Evolutionary conservation across 345 rosid genomes (phyloP).

Genomic region (Salix udensis): DNA sequence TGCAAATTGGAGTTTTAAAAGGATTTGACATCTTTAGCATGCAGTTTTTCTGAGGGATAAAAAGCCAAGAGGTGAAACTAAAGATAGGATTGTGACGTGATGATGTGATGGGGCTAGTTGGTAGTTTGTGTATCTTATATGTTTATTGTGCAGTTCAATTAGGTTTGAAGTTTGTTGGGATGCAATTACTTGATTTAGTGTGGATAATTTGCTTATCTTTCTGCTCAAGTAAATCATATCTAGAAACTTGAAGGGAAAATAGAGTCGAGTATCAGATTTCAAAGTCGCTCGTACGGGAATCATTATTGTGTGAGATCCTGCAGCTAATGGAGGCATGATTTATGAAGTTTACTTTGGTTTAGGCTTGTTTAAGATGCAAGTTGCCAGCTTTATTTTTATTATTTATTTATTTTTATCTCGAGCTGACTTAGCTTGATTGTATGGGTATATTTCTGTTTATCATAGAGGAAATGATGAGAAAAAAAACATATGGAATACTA

Average conservation of each 20-base stretch:
- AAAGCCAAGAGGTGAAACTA: not conserved
- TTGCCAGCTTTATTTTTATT: too few relatives aligned
- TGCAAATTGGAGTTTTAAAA: not conserved
- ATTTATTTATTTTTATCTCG: too few relatives aligned
- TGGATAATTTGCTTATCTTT: not conserved
- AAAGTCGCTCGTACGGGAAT: not conserved
- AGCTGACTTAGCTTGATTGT: not conserved
- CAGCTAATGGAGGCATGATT: not conserved
- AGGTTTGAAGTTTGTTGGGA: not conserved
- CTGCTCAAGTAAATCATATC: not conserved
- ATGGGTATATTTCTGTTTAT: not conserved
- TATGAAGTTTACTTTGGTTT: not conserved
- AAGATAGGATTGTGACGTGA: not conserved
- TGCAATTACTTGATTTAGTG: not conserved
- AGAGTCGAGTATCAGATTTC: not conserved
- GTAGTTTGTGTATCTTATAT: not conserved
- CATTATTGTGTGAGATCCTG: not conserved
- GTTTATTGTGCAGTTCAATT: not conserved
- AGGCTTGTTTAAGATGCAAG: too few relatives aligned
- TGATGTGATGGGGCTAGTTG: not conserved
- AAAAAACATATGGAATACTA: not conserved
- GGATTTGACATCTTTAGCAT: not conserved
- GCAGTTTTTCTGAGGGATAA: not conserved
- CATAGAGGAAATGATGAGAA: not conserved
- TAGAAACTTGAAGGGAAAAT: not conserved